Evolutionary conservation across 2,329 filamentous ascomycete species (phyloP), one percentile per base, ranked within the genome.

Genomic region (Didymella sp.): DNA sequence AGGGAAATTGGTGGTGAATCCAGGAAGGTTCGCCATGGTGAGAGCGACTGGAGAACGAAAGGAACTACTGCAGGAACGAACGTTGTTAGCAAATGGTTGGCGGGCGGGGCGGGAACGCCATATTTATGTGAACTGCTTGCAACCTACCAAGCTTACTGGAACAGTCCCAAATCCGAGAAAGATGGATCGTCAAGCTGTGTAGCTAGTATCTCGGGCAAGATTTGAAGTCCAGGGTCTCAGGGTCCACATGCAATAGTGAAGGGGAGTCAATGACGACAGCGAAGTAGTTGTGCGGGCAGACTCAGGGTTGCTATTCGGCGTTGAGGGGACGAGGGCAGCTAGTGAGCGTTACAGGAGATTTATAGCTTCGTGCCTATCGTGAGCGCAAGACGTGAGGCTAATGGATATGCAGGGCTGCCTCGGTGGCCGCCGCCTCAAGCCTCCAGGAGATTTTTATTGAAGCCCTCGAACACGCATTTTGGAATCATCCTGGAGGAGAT

Each of bases 401-500:
- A 57, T 31, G 40, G 27, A 24, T 28, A 28, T 57, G 54, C 54
- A 52, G 60, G 58, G 46, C 60, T 67, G 72, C 65, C 69, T 72
- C 67, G 68, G 69, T 61, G 56, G 50, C 62, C 69, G 68, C 68
- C 68, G 72, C 65, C 66, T 62, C 59, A 50, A 63, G 48, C 46
- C 60, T 59, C 51, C 57, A 50, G 59, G 59, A 54, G 49, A 54
- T 60, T 31, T 60, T 59, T 66, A 73, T 69, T 70, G 70, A 69
- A 67, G 67, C 64, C 61, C 49, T 58, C 56, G 45, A 58, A 62
- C 61, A 63, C 59, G 51, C 60, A 62, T 68, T 71, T 66, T 67
- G 64, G 67, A 72, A 71, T 62, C 46, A 70, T 67, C 66, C 70
- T 67, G 67, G 60, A 56, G 67, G 48, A 56, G 64, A 74, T 73